Evolutionary conservation across 352 stramenopile genomes (phyloP).

Genomic region (Globisporangium iwayamae): DNA sequence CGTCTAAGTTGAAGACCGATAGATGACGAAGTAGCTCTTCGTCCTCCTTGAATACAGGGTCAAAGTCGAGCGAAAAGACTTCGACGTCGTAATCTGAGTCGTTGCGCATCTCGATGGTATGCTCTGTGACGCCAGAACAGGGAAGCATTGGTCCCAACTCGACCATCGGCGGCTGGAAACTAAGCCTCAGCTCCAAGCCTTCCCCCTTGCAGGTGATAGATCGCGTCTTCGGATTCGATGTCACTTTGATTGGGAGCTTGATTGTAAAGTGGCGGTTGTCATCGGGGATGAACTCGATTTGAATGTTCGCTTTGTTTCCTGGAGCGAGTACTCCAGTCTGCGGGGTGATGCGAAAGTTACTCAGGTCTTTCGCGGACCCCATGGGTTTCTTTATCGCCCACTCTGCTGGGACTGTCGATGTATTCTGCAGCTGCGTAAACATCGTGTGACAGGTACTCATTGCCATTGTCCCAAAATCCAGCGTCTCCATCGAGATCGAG

Average conservation of each 20-base stretch:
- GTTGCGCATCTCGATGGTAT: conserved; percentile 81
- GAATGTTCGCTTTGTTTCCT: conserved; percentile 78
- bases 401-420: conserved; percentile 80
- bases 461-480: conserved; percentile 91
- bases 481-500: conserved; percentile 62
- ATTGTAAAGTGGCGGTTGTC: conserved; percentile 73
- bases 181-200: conserved; percentile 73
- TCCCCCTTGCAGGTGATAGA: conserved; percentile 76
- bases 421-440: conserved; percentile 91
- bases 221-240: conserved; percentile 70
- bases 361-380: conserved; percentile 71
- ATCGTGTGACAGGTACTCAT: conserved; percentile 87
- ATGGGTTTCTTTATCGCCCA: conserved; percentile 92
- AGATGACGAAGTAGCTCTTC: conserved; percentile 75
- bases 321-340: conserved; percentile 69
- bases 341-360: conserved; percentile 80
- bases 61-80: conserved; percentile 91
- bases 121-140: conserved; percentile 38
- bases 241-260: conserved; percentile 88
- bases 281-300: conserved; percentile 89
- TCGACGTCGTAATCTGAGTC: conserved; percentile 88
- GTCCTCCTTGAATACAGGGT: conserved; percentile 76
- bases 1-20: conserved; percentile 54
- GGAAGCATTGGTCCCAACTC: conserved; percentile 89
- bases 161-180: conserved; percentile 76